These are phyloP conservation scores for Aspergillus hiratsukae DNA, from an alignment of 2,329 filamentous ascomycete genomes.

Conservation along the genomic window DNA sequence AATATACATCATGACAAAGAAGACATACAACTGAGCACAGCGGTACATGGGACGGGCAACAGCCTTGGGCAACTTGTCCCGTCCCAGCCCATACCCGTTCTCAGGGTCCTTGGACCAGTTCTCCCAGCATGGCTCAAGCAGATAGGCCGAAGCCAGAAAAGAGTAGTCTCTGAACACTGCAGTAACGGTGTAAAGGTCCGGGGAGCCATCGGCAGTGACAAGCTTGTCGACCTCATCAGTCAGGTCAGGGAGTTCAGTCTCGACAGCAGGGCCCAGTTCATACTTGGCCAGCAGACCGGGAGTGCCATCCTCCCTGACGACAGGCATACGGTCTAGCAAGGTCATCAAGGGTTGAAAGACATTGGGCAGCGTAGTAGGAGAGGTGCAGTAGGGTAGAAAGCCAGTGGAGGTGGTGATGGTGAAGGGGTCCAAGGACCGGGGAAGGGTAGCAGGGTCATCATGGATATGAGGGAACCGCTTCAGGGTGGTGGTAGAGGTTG, in stretches of 20 bases:
- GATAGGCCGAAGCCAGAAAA: slow-evolving; percentile 82
- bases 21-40: slow-evolving; percentile 79
- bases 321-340: slow-evolving; percentile 71
- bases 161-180: slow-evolving; percentile 88
- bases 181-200: slow-evolving; percentile 74
- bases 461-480: slow-evolving; percentile 42
- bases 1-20: neutral
- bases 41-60: slow-evolving; percentile 78
- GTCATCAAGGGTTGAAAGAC: slow-evolving; percentile 71
- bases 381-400: slow-evolving; percentile 40
- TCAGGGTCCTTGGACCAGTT: slow-evolving; percentile 55
- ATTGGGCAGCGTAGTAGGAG: slow-evolving; percentile 55
- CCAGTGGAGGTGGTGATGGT: slow-evolving; percentile 45
- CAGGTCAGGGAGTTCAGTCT: slow-evolving; percentile 71
- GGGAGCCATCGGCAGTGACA: slow-evolving; percentile 43
- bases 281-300: slow-evolving; percentile 73
- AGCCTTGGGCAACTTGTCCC: slow-evolving; percentile 66
- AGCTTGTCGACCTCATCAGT: slow-evolving; percentile 69
- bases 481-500: slow-evolving; percentile 31
- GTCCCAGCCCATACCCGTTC: slow-evolving; percentile 71
- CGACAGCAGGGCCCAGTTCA: slow-evolving; percentile 69
- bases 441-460: slow-evolving; percentile 39
- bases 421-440: slow-evolving; percentile 42
- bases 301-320: slow-evolving; percentile 66
- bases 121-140: slow-evolving; percentile 87